Base-by-base conservation (phyloP, 306 rosid species). In the Fragaria nilgerrensis region DNA sequence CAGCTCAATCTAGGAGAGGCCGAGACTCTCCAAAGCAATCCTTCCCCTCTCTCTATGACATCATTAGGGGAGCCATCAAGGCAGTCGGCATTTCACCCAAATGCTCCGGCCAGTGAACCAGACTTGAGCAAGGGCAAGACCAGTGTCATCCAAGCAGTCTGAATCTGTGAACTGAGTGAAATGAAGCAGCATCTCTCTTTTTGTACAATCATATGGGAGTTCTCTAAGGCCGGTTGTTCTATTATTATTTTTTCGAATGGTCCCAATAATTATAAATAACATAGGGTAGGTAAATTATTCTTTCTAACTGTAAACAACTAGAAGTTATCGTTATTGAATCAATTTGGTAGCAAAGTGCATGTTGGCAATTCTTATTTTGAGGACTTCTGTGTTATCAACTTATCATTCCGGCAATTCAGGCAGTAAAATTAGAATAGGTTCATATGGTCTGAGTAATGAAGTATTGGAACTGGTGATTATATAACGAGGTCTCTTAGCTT, bases 51-150 rank as follows among this genome's bases (percentile, higher is more conserved):
- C 64, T 88, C 97, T 75, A 81, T 91, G 66, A 92, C 82, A 74
- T 87, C 89, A 85, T 73, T 85, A 37, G 96, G 96, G 59, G 91
- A 88, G 84, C 91, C 97, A 59, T 88, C 98, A 16, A 89, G 98
- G 87, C 98, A 88, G 80, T 96, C 99, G 0, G 99, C 99, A 47
- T 96, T 96, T 87, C 98, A 92, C 75, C 81, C 94, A 43, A 96
- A 89, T 75, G 89, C 96, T 75, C 89, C 89, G 0, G 96, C 79
- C 37, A 68, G 84, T 59, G 82, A 91, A 70, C 83, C 97, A 2
- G 90, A 87, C 65, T 80, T 95, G 77, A 84, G 80, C 79, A 76
- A 85, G 71, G 94, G 93, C 79, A 86, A 89, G 85, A 88, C 73
- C 79, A 85, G 76, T 10, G 83, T 87, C 76, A 88, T 91, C 74